A percentile compares a stretch with the other conserved stretches of the same genome.
Conservation (phyloP, 2,329 filamentous ascomycete genomes). For the Penicillium crustosum region DNA sequence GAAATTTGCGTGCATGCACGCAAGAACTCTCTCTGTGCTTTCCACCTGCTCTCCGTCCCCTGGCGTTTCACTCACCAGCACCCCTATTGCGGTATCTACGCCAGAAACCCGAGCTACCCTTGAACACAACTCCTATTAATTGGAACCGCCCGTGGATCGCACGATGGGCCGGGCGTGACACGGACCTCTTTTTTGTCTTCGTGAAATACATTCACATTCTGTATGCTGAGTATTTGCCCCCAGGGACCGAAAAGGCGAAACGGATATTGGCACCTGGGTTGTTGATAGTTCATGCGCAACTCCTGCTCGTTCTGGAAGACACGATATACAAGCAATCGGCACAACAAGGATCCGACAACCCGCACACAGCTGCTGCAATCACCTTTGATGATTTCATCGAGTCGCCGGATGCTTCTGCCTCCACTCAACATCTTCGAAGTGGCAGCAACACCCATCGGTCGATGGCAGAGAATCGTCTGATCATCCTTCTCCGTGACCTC, state of each 20-base stretch:
- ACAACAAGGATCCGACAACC: conserved; percentile 48
- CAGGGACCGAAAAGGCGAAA: conserved; percentile 53
- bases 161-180: conserved; percentile 83
- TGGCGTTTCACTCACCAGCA: conserved; percentile 64
- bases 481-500: conserved; percentile 79
- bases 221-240: conserved; percentile 68
- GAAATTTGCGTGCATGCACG: conserved; percentile 51
- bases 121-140: conserved; percentile 69
- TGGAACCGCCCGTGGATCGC: conserved; percentile 85
- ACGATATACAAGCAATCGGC: conserved; percentile 73
- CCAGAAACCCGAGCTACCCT: conserved; percentile 64
- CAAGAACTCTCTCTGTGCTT: conserved; percentile 69
- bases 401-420: conserved; percentile 65
- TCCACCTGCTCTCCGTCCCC: conserved; percentile 61
- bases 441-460: conserved; percentile 67
- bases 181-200: conserved; percentile 88
- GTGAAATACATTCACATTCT: conserved; percentile 84
- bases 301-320: conserved; percentile 75
- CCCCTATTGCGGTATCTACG: conserved; percentile 60
- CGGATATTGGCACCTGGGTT: conserved; percentile 71
- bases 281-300: conserved; percentile 76
- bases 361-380: conserved; percentile 51
- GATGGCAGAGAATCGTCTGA: conserved; percentile 85
- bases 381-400: conserved; percentile 67
- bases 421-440: conserved; percentile 63